Evolutionary conservation across 306 rosid genomes (phyloP), one percentile per base, ranked within the genome.

Genomic region (Canavalia gladiata): DNA sequence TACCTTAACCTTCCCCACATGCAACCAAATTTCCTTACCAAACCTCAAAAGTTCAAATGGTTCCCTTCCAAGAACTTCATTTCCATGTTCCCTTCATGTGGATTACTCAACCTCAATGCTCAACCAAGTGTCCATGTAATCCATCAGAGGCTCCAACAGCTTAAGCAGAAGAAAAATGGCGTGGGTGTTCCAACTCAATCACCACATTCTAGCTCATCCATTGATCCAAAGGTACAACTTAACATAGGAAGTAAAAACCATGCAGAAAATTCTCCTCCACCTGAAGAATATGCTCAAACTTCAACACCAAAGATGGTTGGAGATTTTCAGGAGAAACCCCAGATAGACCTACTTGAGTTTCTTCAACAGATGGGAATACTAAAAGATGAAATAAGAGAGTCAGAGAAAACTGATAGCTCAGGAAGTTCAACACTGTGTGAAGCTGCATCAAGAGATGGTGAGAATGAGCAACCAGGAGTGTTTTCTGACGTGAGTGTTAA

Each of bases 111-210:
- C 41, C 86, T 95, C 11, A 93, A 91, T 75, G 98, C 99, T 1
- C 98, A 95, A 57, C 99, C 98, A 3, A 95, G 99, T 83, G 94
- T 95, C 79, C 98, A 95, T 78, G 85, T 95, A 79, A 95, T 95
- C 80, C 99, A 95, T 39, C 97, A 93, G 82, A 89, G 91, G 92
- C 90, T 95, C 43, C 96, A 93, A 58, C 87, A 93, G 74, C 89
- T 95, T 8, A 88, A 90, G 90, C 86, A 89, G 68, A 89, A 87
- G 37, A 89, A 87, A 33, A 68, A 68, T 28, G 73, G 73, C 5
- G 55, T 45, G 73, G 8, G 28, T 45, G 86, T 87, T 72, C 84
- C 67, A 2, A 87, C 49, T 43, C 88, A 83, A 71, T 72, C 85
- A 58, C 47, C 89, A 39, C 35, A 42, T 25, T 75, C 92, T 13